phyloP scores from a whole-genome alignment of 2,329 filamentous ascomycete species.

The Coniochaeta prunicola region DNA sequence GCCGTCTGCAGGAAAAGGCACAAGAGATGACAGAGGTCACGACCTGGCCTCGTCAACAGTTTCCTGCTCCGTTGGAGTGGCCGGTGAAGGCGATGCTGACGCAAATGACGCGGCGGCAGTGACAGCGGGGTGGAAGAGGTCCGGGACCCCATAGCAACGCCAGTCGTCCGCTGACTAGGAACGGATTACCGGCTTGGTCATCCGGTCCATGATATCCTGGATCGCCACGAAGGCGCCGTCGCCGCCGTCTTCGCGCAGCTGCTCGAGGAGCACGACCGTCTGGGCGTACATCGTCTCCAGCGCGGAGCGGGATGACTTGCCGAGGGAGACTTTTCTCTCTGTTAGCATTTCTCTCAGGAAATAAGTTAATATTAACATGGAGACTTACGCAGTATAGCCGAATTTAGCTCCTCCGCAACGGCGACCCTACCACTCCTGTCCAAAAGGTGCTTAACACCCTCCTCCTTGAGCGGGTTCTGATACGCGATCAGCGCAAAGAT shows the following conservation, averaged over 20 bases:
- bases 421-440: conserved; percentile 66
- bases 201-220: conserved; percentile 38
- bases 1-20: too few species aligned
- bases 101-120: neutral
- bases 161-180: conserved; percentile 10
- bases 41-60: too few species aligned
- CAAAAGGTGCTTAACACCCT: conserved; percentile 68
- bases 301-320: conserved; percentile 80
- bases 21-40: too few species aligned
- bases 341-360: neutral
- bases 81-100: neutral
- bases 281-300: conserved; percentile 82
- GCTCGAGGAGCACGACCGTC: conserved; percentile 77
- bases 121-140: neutral
- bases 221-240: conserved; percentile 73
- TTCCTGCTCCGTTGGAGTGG: too few species aligned
- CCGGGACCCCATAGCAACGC: neutral
- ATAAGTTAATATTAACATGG: neutral
- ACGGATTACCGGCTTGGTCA: conserved; percentile 25
- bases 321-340: conserved; percentile 64
- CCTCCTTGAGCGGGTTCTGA: conserved; percentile 67
- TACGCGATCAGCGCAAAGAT: conserved; percentile 89
- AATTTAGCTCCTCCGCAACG: conserved; percentile 90
- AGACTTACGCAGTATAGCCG: conserved; percentile 75
- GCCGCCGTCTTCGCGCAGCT: conserved; percentile 71